Percentiles rank a stretch among this genome's conserved stretches.
These are phyloP conservation scores for Fistulifera solaris DNA, from an alignment of 108 stramenopile species.

Conservation along the genomic window DNA sequence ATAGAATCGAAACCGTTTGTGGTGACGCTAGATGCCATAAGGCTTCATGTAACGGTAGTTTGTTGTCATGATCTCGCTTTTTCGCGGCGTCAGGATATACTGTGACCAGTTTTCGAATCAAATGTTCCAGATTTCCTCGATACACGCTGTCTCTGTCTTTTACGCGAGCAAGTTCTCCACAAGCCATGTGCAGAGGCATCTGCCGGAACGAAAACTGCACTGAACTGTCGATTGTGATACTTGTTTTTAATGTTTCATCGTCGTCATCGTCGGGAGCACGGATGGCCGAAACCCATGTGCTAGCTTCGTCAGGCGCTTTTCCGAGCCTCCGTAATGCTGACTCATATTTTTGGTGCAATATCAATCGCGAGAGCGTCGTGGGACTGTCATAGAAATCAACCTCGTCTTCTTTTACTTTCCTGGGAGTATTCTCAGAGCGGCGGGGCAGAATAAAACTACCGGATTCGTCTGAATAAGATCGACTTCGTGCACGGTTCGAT, in stretches of 20 bases:
- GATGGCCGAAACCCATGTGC: slow-evolving; percentile 2
- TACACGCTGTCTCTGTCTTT: not conserved
- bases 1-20: slow-evolving; percentile 1
- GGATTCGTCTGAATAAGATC: no score
- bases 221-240: no score
- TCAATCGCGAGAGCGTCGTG: slow-evolving; percentile 3
- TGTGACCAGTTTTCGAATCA: slow-evolving; percentile 4
- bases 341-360: slow-evolving; percentile 6
- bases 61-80: slow-evolving; percentile 2
- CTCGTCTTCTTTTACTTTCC: not conserved
- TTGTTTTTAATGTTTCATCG: no score
- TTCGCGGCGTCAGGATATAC: slow-evolving; percentile 1
- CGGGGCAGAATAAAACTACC: no score
- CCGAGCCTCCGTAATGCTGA: not conserved
- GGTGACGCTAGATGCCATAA: slow-evolving; percentile 10
- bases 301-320: not conserved
- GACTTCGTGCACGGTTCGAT: no score
- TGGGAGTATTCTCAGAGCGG: no score
- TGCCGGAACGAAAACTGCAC: slow-evolving; percentile 1
- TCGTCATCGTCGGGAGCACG: not conserved
- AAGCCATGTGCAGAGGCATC: not conserved
- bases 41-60: slow-evolving; percentile 10
- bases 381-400: slow-evolving; percentile 9
- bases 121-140: not conserved
- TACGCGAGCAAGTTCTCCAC: not conserved